These are phyloP conservation scores for Apophysomyces trapeziformis DNA, from an alignment of 371 early-diverging fungal species.

Conservation along the genomic window DNA sequence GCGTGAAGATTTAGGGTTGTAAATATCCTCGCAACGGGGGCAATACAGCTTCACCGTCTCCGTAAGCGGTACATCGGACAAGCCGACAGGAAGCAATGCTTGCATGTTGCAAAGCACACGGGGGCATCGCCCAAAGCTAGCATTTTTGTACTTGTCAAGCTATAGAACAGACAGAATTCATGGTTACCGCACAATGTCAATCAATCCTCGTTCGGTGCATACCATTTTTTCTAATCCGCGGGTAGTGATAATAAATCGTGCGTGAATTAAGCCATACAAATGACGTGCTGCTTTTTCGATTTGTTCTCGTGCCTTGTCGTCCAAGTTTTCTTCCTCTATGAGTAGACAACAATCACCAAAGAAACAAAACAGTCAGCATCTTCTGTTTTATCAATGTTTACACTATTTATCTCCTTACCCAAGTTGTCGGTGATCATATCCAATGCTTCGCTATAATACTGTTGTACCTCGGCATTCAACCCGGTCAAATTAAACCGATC, in stretches of 20 bases:
- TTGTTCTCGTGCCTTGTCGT: slow-evolving; percentile 70
- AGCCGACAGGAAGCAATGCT: slow-evolving; percentile 88
- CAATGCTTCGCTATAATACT: slow-evolving; percentile 82
- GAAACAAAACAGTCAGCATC: neutral
- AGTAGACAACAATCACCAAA: slow-evolving; percentile 6
- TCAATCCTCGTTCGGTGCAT: neutral
- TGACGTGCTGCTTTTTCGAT: slow-evolving; percentile 84
- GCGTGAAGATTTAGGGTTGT: slow-evolving; percentile 85
- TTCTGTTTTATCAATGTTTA: slow-evolving; percentile 14
- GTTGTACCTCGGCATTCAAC: slow-evolving; percentile 77
- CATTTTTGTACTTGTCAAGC: slow-evolving; percentile 86
- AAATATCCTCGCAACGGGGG: slow-evolving; percentile 93
- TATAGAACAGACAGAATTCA: slow-evolving; percentile 19
- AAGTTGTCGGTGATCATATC: slow-evolving; percentile 91
- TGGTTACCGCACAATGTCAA: too few species aligned
- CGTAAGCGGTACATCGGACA: slow-evolving; percentile 82
- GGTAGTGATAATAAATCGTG: slow-evolving; percentile 88
- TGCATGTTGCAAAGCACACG: slow-evolving; percentile 88
- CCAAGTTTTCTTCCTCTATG: slow-evolving; percentile 66
- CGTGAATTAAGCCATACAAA: slow-evolving; percentile 93
- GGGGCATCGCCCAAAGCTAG: slow-evolving; percentile 96
- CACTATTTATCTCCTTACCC: slow-evolving; percentile 39
- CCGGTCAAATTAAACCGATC: slow-evolving; percentile 97
- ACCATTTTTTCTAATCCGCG: slow-evolving; percentile 90
- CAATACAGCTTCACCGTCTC: slow-evolving; percentile 93